Conservation (phyloP, 192 early-diverging fungal species). For the Coemansia sp. region DNA sequence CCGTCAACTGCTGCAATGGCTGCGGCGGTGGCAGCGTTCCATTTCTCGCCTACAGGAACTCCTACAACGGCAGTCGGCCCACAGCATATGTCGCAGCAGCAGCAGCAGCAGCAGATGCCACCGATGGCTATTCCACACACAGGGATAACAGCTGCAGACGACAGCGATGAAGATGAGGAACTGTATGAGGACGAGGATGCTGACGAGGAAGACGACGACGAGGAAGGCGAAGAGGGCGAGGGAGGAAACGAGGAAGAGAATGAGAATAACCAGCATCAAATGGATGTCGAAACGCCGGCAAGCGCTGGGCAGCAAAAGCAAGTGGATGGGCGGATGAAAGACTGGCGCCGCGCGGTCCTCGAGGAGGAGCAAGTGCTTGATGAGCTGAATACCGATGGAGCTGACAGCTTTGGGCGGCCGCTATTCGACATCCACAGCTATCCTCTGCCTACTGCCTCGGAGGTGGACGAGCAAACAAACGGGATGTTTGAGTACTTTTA, state of each 20-base stretch:
- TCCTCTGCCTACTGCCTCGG: conserved; percentile 25
- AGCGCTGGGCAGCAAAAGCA: background rate
- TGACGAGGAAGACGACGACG: background rate
- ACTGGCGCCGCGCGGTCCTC: conserved; percentile 18
- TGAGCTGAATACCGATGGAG: conserved; percentile 38
- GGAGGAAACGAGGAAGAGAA: background rate
- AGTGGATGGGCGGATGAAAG: background rate
- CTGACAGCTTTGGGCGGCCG: conserved; percentile 48
- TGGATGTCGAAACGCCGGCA: background rate
- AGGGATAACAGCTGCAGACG: background rate
- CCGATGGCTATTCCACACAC: background rate
- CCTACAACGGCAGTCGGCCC: conserved; percentile 4
- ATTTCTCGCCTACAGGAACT: conserved; percentile 29
- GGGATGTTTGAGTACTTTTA: conserved; percentile 58
- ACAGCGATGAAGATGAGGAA: background rate
- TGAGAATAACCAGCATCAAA: background rate
- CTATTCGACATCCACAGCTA: conserved; percentile 39
- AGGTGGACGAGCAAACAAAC: conserved; percentile 52
- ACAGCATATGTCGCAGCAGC: background rate
- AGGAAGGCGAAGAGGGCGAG: background rate
- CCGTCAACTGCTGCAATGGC: conserved; percentile 15
- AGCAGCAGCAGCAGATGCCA: background rate
- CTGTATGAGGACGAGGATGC: background rate
- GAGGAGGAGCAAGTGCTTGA: conserved; percentile 51
- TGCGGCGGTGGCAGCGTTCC: conserved; percentile 45